Evolutionary conservation across 352 stramenopile species (phyloP).

Genomic region (Globisporangium polare): DNA sequence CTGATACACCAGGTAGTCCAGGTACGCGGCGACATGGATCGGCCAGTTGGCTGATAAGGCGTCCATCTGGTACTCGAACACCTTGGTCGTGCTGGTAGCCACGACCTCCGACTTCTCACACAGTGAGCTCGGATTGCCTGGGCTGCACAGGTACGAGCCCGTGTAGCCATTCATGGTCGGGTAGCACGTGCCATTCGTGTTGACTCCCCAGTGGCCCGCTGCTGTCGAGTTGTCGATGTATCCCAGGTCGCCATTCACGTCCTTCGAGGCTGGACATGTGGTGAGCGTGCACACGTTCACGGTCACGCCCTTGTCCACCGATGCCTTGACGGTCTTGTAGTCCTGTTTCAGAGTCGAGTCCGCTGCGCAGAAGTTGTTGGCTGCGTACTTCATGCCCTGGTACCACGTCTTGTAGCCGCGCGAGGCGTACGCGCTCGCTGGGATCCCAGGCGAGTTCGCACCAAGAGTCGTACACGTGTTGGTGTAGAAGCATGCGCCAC

Average conservation of each 20-base stretch:
- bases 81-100: slow-evolving; percentile 5
- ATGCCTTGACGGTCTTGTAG: neutral
- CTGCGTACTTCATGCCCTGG: neutral
- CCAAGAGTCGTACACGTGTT: neutral
- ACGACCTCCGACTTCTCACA: slow-evolving; percentile 17
- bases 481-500: neutral
- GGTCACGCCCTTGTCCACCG: neutral
- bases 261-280: neutral
- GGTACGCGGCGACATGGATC: slow-evolving; percentile 75
- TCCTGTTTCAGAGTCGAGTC: neutral
- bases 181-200: slow-evolving; percentile 44
- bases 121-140: slow-evolving; percentile 33
- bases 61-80: slow-evolving; percentile 87
- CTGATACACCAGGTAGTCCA: slow-evolving; percentile 66
- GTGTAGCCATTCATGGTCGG: slow-evolving; percentile 52
- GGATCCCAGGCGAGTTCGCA: neutral
- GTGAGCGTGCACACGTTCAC: neutral
- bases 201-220: neutral
- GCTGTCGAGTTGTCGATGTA: neutral
- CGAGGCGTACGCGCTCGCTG: neutral
- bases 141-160: slow-evolving; percentile 47
- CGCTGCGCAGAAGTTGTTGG: slow-evolving; percentile 4
- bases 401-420: slow-evolving; percentile 4
- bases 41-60: slow-evolving; percentile 91
- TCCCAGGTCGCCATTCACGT: neutral